Conservation (phyloP, 768 basidiomycete genomes). For the Tylopilus subfusipes region DNA sequence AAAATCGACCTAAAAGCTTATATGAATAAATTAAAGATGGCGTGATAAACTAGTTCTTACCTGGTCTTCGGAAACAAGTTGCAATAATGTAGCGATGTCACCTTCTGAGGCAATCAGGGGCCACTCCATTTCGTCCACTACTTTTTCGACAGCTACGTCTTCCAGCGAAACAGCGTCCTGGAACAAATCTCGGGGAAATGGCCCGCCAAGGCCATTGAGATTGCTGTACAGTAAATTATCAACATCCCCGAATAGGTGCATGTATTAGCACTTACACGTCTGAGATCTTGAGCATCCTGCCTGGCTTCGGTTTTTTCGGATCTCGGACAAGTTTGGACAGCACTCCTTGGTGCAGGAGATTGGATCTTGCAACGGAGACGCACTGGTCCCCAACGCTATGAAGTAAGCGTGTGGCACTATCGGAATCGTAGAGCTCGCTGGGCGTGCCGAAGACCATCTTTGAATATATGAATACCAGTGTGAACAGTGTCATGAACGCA, state of each 20-base stretch:
- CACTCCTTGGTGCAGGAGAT: conserved; percentile 60
- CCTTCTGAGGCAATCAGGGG: conserved; percentile 76
- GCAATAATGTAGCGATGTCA: conserved; percentile 70
- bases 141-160: conserved; percentile 47
- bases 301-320: conserved; percentile 60
- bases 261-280: conserved; percentile 46
- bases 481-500: not conserved
- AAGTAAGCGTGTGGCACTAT: conserved; percentile 56
- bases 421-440: conserved; percentile 61
- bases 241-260: not conserved
- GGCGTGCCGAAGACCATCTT: conserved; percentile 81
- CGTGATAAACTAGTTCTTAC: conserved; percentile 34
- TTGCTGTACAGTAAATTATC: conserved; percentile 44
- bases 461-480: not conserved
- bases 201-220: conserved; percentile 62
- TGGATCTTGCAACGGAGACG: conserved; percentile 54
- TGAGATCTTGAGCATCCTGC: conserved; percentile 72
- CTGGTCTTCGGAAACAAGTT: conserved; percentile 80
- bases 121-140: conserved; percentile 70
- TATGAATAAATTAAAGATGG: not conserved
- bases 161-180: conserved; percentile 69
- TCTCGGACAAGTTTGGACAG: conserved; percentile 66
- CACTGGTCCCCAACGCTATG: conserved; percentile 50
- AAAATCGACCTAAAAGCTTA: conserved; percentile 59
- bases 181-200: conserved; percentile 59